Evolutionary conservation across 345 rosid species (phyloP), one percentile per base, ranked within the genome.

Genomic region (Sisymbrium altissimum): DNA sequence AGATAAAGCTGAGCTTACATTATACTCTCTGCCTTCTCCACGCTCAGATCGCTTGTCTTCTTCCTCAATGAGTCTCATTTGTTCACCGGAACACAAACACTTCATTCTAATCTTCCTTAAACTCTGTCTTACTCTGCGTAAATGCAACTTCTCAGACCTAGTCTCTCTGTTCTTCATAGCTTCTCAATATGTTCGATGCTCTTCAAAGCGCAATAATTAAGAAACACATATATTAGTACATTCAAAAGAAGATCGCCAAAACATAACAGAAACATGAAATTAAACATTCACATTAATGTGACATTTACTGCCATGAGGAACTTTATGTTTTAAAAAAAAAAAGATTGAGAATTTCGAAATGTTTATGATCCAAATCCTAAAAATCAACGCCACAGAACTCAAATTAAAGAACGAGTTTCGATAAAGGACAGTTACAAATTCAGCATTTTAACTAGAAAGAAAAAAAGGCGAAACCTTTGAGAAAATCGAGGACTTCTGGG

Each of bases 11-110:
- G 78, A 78, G 59, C 64, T n/a, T 0, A 81, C 76, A 73, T 71
- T 74, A 81, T 81, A 83, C 64, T 76, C 79, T 48, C 72, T 68
- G 1, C 73, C 81, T 66, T 72, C 78, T 41, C 82, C 89, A 14
- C 14, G 19, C 33, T 76, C 75, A 3, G 92, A 79, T 6, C 86
- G 77, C 57, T 84, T 84, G 45, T 58, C 56, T 80, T 83, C 84
- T 64, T 79, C 80, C 39, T 78, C 84, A 18, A 11, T 75, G 45
- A 80, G 64, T 70, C 66, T 66, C 65, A 78, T 74, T 69, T 81
- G 87, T 72, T 87, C 85, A 60, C 86, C 87, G 4, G 88, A 81
- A 68, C 84, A 79, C 59, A 87, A 77, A 73, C 89, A 87, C 70
- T 82, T 84, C 87, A 86, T 79, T 54, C 79, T 71, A 52, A 84